Evolutionary conservation across 495 filamentous ascomycete genomes (phyloP).

Genomic region (Melanomma pulvis-pyrius): DNA sequence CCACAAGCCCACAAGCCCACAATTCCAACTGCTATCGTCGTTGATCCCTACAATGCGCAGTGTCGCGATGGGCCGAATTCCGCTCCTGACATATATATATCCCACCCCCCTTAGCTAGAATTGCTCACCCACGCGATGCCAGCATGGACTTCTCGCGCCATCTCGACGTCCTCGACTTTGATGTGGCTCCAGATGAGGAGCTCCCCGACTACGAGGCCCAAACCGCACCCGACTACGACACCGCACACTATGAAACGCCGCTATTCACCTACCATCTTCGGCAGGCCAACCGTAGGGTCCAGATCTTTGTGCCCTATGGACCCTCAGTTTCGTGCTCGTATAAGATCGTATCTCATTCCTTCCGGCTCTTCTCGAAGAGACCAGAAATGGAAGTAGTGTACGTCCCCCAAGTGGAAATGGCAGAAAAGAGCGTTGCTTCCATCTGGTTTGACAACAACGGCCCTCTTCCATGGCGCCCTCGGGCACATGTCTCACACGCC

Average conservation of each 20-base stretch:
- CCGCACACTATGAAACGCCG: slow-evolving; percentile 10
- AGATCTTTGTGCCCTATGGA: slow-evolving; percentile 25
- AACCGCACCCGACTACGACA: slow-evolving; percentile 19
- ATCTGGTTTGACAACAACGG: slow-evolving; percentile 33
- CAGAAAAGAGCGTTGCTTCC: slow-evolving; percentile 7
- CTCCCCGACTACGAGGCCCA: slow-evolving; percentile 29
- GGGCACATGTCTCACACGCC: slow-evolving; percentile 16
- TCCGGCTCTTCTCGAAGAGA: slow-evolving; percentile 33
- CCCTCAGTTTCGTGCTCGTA: slow-evolving; percentile 10
- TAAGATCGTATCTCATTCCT: slow-evolving; percentile 11
- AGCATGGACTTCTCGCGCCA: slow-evolving; percentile 2
- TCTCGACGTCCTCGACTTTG: slow-evolving; percentile 16
- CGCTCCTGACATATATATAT: slow-evolving; percentile 1
- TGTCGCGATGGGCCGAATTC: background rate
- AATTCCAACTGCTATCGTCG: too few species aligned
- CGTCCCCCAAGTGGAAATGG: background rate
- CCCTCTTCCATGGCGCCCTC: slow-evolving; percentile 33
- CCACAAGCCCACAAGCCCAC: too few species aligned
- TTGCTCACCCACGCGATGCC: background rate
- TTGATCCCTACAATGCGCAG: background rate
- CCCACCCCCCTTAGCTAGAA: background rate
- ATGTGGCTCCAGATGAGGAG: slow-evolving; percentile 16
- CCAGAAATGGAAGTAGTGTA: slow-evolving; percentile 26
- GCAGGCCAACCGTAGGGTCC: slow-evolving; percentile 25
- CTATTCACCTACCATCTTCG: slow-evolving; percentile 27